Evolutionary conservation across 2,329 filamentous ascomycete genomes (phyloP).

Genomic region (Pseudomassariella vexata): DNA sequence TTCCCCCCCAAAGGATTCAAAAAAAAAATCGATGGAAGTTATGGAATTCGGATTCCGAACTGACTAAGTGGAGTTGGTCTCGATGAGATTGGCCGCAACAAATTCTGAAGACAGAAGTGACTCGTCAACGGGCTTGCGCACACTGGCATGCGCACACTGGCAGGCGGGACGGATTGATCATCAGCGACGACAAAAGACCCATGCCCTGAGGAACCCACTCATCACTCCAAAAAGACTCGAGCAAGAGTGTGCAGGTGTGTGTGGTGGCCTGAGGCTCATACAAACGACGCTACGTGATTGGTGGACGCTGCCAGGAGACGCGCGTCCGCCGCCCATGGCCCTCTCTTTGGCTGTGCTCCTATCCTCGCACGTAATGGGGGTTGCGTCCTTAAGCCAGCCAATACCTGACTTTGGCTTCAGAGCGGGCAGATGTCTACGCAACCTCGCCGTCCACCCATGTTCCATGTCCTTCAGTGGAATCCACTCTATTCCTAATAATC

Average conservation of each 20-base stretch:
- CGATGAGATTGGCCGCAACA: conserved; percentile 3
- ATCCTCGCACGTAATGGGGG: conserved; percentile 3
- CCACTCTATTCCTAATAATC: conserved; percentile 5
- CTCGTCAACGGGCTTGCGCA: conserved; percentile 4
- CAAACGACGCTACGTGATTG: conserved; percentile 1
- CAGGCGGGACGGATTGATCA: conserved; percentile 1
- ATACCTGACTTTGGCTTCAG: no score
- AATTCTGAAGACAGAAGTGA: conserved; percentile 2
- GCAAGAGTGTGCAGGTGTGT: neutral
- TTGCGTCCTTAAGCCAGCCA: conserved; percentile 1
- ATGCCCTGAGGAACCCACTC: no score
- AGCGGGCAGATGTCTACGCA: no score
- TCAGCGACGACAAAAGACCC: no score
- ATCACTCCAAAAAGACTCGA: no score
- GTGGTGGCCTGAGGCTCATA: conserved; percentile 4
- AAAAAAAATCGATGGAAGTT: no score
- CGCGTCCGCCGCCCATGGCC: conserved; percentile 4
- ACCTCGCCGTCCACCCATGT: conserved; percentile 6
- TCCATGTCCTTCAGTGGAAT: no score
- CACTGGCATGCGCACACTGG: conserved; percentile 6
- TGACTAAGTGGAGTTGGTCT: no score
- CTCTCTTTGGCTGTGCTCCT: conserved; percentile 3
- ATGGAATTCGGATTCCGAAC: no score
- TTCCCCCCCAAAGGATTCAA: no score
- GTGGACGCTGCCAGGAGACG: conserved; percentile 2